Base-by-base conservation (phyloP, 2,329 filamentous ascomycete genomes). In the Fusarium praegraminearum region DNA sequence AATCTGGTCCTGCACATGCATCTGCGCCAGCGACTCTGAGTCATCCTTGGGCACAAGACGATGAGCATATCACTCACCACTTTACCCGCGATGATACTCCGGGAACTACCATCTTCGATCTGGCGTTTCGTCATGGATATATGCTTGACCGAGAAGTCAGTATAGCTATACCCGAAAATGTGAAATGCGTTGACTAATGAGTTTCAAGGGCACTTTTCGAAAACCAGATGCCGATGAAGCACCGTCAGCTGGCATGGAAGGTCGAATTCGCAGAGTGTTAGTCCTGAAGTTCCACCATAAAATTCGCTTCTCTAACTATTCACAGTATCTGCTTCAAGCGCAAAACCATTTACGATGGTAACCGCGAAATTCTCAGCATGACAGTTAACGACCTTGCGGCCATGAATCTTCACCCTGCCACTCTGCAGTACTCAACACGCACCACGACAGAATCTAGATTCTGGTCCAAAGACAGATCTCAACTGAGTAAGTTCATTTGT, bases 371-470 rank as follows among this genome's bases (percentile, higher is more conserved):
- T 28, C 73, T 81, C 41, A 79, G 77, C 58, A 74, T 81, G 68
- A 80, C 78, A 2, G 70, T 73, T 2, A 67, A 75, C 26, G 80
- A 81, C 64, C 73, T 79, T 8, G 75, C 76, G 12, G 76, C 75
- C 15, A 77, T 81, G 71, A 68, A 77, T n/a, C 67, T 81, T 41
- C 80, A 81, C 51, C 80, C 80, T 9, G 79, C 80, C 11, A 81
- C 80, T 1, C 74, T 81, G 12, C 80, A 81, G 62, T 81, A 81
- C 57, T 76, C 79, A 30, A 78, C 78, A 7, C 76, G 80, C 7
- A 76, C 76, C n/a, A 80, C 78, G 3, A 80, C 79, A 36, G 80
- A 81, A 63, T 80, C 78, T 12, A 77, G 78, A 33, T 80, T 81
- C 55, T 81, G 80, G 80, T 80, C 80, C 33, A 77, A 78, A 22